phyloP scores from a whole-genome alignment of 225 moss, liverwort and hornwort species.

The Climacium dendroides region DNA sequence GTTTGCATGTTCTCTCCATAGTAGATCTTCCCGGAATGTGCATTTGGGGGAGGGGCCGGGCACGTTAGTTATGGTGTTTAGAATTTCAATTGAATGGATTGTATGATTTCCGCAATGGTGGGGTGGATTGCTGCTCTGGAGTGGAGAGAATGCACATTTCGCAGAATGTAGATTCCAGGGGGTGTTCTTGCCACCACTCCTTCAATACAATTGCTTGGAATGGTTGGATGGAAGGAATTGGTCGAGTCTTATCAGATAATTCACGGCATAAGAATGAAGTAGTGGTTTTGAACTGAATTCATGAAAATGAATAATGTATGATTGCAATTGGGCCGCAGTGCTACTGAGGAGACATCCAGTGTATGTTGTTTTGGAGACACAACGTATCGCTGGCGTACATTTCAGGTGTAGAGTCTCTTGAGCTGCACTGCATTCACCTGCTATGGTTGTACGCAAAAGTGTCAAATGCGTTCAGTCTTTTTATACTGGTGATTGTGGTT shows the following conservation, averaged over 20 bases:
- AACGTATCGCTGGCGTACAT: background rate
- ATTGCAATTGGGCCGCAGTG: background rate
- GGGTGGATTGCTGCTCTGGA: background rate
- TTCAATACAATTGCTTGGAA: background rate
- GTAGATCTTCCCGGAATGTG: background rate
- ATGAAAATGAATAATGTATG: background rate
- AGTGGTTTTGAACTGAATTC: background rate
- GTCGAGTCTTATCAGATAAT: background rate
- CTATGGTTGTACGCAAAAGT: background rate
- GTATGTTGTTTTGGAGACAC: background rate
- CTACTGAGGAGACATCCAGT: background rate
- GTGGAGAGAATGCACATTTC: background rate
- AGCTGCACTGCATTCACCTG: background rate
- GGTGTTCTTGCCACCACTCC: background rate
- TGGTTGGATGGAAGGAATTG: background rate
- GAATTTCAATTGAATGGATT: background rate
- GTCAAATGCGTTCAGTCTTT: background rate
- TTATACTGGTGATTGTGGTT: background rate
- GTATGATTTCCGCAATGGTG: background rate
- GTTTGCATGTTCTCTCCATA: background rate
- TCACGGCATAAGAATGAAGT: background rate
- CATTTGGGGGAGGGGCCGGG: background rate
- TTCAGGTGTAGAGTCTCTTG: background rate
- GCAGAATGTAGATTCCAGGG: background rate
- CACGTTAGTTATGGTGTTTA: background rate